These are phyloP conservation scores for Phialophora chinensis DNA, from an alignment of 2,329 filamentous ascomycete genomes.

Conservation along the genomic window DNA sequence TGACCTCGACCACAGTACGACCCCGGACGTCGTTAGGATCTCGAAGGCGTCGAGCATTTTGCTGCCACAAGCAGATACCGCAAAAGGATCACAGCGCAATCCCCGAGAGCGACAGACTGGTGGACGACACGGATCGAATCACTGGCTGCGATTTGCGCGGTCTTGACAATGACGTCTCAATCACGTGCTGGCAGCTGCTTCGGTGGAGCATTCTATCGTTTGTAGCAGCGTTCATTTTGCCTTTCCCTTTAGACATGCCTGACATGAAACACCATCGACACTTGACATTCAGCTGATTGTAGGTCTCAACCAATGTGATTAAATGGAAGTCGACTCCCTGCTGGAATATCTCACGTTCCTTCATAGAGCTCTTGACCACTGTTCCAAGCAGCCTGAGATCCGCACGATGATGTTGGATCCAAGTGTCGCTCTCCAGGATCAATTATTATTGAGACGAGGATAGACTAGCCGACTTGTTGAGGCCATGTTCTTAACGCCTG, in stretches of 20 bases:
- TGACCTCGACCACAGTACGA: constrained; percentile 93
- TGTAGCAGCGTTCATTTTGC: background rate
- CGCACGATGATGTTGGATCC: background rate
- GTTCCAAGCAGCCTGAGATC: background rate
- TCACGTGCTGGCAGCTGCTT: background rate
- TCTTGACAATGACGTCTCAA: constrained; percentile 1
- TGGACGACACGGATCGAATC: background rate
- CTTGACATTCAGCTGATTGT: background rate
- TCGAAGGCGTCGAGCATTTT: constrained; percentile 95
- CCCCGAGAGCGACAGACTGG: background rate
- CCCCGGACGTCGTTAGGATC: constrained; percentile 91
- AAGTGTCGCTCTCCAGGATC: background rate
- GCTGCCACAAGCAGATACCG: background rate
- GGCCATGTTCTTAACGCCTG: background rate
- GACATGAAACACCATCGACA: no score
- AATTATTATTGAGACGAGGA: background rate
- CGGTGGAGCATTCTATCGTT: background rate
- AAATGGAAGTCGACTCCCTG: background rate
- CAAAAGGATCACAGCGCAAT: background rate
- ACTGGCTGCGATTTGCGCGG: background rate
- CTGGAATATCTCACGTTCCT: background rate
- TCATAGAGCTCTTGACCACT: no score
- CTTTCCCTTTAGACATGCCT: no score
- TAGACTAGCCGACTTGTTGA: background rate
- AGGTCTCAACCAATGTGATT: background rate